These are phyloP conservation scores for Penicillium flavigenum DNA, from an alignment of 495 filamentous ascomycete genomes.

Conservation along the genomic window DNA sequence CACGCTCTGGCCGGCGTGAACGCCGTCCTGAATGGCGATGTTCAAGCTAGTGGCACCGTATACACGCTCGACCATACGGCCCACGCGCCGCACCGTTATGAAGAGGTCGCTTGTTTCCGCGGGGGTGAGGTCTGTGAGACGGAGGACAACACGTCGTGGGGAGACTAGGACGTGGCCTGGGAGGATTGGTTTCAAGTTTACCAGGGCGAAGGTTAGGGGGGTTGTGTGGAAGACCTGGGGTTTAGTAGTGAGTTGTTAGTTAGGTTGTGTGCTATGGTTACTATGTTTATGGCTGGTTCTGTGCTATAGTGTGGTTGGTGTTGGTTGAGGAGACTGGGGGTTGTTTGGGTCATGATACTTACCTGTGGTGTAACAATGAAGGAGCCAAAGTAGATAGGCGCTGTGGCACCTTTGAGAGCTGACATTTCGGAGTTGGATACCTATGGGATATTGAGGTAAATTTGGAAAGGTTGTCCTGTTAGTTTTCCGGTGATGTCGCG, in stretches of 20 bases:
- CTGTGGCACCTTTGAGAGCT: constrained; percentile 29
- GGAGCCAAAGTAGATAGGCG: constrained; percentile 46
- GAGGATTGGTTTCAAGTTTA: constrained; percentile 92
- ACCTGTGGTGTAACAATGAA: constrained; percentile 51
- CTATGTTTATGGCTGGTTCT: constrained; percentile 4
- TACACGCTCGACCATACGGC: constrained; percentile 71
- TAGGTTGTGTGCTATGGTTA: neutral
- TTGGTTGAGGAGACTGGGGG: neutral
- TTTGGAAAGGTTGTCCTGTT: neutral
- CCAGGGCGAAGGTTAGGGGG: constrained; percentile 74
- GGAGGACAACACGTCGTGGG: constrained; percentile 58
- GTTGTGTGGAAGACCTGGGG: constrained; percentile 79
- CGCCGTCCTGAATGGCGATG: constrained; percentile 89
- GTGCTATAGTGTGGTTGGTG: neutral
- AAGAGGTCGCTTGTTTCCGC: constrained; percentile 83
- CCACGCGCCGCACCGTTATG: constrained; percentile 74
- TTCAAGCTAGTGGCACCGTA: constrained; percentile 73
- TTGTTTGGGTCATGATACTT: neutral
- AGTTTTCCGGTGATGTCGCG: constrained; percentile 5
- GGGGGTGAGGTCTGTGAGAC: constrained; percentile 70
- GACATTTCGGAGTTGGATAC: constrained; percentile 19
- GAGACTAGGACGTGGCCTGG: constrained; percentile 88
- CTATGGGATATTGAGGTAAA: neutral
- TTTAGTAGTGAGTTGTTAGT: neutral
- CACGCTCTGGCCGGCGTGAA: constrained; percentile 84